phyloP scores from a whole-genome alignment of 139 green algal species.

The Micractinium conductrix region DNA sequence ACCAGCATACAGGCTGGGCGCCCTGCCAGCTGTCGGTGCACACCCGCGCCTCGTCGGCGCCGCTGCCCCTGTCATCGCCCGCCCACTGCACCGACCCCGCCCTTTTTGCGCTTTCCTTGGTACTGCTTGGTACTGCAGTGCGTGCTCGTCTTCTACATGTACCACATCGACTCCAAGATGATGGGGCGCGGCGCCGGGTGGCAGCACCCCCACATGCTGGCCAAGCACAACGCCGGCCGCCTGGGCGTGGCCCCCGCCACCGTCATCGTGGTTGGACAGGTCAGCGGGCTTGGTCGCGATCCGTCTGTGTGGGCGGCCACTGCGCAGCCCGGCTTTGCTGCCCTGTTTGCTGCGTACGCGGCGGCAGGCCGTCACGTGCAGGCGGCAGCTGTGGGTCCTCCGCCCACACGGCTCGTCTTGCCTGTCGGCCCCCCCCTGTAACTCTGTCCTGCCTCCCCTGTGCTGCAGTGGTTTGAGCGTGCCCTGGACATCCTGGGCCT shows the following conservation, averaged over 20 bases:
- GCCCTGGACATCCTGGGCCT: conserved; percentile 16
- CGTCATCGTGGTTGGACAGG: background rate
- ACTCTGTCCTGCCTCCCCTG: background rate
- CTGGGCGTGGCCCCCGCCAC: background rate
- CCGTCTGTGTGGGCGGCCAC: too few relatives aligned
- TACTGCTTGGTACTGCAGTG: background rate
- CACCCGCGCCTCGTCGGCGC: too few relatives aligned
- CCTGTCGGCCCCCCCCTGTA: too few relatives aligned
- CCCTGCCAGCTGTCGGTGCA: too few relatives aligned
- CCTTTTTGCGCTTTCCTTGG: background rate
- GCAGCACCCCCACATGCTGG: conserved; percentile 33
- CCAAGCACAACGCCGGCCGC: background rate
- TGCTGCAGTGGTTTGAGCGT: conserved; percentile 30
- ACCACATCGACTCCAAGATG: conserved; percentile 22
- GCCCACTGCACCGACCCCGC: too few relatives aligned
- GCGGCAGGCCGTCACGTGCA: too few relatives aligned
- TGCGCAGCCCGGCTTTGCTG: too few relatives aligned
- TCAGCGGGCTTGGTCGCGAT: background rate
- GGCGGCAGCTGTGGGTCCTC: too few relatives aligned
- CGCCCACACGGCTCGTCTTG: too few relatives aligned
- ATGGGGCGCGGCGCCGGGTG: conserved; percentile 6
- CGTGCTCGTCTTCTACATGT: conserved; percentile 23
- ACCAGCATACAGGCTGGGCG: too few relatives aligned
- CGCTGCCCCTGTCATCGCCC: too few relatives aligned
- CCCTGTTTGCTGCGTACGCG: too few relatives aligned